Conservation (phyloP, 495 filamentous ascomycete genomes). For the Daldinia caldariorum region DNA sequence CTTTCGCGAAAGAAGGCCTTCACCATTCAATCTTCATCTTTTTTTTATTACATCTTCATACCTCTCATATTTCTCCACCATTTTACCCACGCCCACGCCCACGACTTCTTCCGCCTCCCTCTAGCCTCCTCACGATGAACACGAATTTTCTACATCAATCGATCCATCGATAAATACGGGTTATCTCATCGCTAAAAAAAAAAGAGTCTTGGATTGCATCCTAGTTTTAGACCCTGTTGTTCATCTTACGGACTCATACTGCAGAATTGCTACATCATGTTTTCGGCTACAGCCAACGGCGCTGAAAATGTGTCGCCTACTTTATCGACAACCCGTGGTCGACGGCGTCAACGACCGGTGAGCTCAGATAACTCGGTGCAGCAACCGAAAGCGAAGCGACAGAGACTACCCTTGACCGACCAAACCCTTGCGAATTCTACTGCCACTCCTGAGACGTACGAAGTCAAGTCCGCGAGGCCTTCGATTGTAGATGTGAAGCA, state of each 20-base stretch:
- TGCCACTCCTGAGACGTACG: conserved; percentile 56
- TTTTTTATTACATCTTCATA: conserved; percentile 35
- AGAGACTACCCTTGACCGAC: conserved; percentile 59
- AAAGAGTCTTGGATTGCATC: conserved; percentile 34
- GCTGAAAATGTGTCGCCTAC: conserved; percentile 51
- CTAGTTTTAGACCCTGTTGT: conserved; percentile 20
- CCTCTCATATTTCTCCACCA: conserved; percentile 31
- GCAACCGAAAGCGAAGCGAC: conserved; percentile 76
- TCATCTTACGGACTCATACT: conserved; percentile 16
- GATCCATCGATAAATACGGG: conserved; percentile 41
- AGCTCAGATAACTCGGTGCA: conserved; percentile 71
- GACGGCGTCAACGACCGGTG: conserved; percentile 72
- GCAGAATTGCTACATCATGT: conserved; percentile 60
- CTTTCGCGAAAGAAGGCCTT: conserved; percentile 40
- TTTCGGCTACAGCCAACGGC: conserved; percentile 63
- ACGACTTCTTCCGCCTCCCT: conserved; percentile 26
- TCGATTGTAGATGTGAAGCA: conserved; percentile 54
- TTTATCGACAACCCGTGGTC: conserved; percentile 65
- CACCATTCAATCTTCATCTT: conserved; percentile 34
- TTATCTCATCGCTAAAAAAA: conserved; percentile 23
- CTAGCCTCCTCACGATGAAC: conserved; percentile 43
- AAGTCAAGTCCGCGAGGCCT: conserved; percentile 58
- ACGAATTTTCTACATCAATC: conserved; percentile 33
- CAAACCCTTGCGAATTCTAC: conserved; percentile 61
- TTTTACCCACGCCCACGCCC: conserved; percentile 29